Evolutionary conservation across 352 stramenopile species (phyloP), one percentile per base, ranked within the genome.

Genomic region (Pythium myriotylum): DNA sequence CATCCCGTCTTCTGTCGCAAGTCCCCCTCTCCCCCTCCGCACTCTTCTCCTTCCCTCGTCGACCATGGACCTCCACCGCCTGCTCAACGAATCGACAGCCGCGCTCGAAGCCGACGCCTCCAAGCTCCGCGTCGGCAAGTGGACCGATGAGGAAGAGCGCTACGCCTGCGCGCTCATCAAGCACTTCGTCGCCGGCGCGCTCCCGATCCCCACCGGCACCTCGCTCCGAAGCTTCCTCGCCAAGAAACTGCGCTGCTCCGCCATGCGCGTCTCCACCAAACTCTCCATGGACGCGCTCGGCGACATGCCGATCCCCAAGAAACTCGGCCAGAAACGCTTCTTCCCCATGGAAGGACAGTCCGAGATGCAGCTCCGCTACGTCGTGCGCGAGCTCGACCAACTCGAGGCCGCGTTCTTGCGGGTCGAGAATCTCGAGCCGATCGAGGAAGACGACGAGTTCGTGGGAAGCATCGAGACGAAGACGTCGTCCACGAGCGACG

Each of bases 241-340:
- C 13, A 51, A 60, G 22, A 73, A 63, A 23, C 62, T 73, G 6
- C 52, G 51, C 2, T 73, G 66, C 50, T 70, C 54, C 17, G 32
- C 54, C 2, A 70, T 73, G 61, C 55, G 66, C 8, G 49, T 73
- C 17, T 68, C 66, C n/a, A 70, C 56, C 39, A 73, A 73, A 27
- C 59, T 73, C 17, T 14, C 62, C 9, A 55, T 54, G 35, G 46
- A 62, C 22, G 32, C 35, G 32, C 48, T 70, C 46, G 54, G 41
- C 24, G 47, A 19, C 26, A n/a, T 43, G n/a, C 16, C 26, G 3
- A 69, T 73, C 32, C 66, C 61, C 14, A 70, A 67, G 33, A 54
- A 54, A 29, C 53, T 73, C 14, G n/a, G 66, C 20, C 61, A 70
- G 43, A 58, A 70, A 27, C 61, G 61, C 16, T 72, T 59, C 37